phyloP scores from a whole-genome alignment of 2,329 filamentous ascomycete genomes.

The Nothopassalora personata region DNA sequence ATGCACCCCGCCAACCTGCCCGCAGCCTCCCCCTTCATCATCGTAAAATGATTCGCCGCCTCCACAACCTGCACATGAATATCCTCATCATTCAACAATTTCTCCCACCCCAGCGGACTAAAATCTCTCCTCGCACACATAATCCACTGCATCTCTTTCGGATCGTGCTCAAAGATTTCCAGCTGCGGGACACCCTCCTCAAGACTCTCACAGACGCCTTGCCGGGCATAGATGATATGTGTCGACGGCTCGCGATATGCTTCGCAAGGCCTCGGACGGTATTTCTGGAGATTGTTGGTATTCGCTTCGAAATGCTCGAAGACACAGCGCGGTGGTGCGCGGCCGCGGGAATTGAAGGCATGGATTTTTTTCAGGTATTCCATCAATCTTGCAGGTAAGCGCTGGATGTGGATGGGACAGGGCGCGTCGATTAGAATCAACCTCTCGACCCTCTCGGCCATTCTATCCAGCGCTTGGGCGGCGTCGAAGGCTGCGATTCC shows the following conservation, averaged over 20 bases:
- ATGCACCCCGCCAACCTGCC: not conserved
- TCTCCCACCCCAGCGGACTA: conserved; percentile 41
- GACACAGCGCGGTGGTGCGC: conserved; percentile 37
- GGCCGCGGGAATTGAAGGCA: conserved; percentile 25
- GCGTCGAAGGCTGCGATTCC: conserved; percentile 58
- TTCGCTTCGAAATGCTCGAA: conserved; percentile 49
- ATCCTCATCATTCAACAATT: conserved; percentile 2
- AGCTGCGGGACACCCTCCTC: conserved; percentile 27
- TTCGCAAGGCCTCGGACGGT: conserved; percentile 23
- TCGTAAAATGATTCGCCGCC: conserved; percentile 11
- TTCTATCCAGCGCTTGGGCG: conserved; percentile 18
- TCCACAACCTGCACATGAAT: conserved; percentile 1
- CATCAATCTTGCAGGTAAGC: conserved; percentile 53
- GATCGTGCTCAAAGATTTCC: conserved; percentile 38
- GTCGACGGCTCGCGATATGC: conserved; percentile 34
- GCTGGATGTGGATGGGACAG: conserved; percentile 46
- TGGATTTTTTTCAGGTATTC: conserved; percentile 40
- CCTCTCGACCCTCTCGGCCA: conserved; percentile 21
- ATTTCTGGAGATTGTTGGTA: conserved; percentile 44
- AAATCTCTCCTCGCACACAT: conserved; percentile 44
- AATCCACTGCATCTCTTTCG: conserved; percentile 46
- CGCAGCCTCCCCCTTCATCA: conserved; percentile 1
- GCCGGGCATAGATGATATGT: conserved; percentile 43
- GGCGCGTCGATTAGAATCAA: conserved; percentile 29
- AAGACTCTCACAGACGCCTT: conserved; percentile 39